Percentiles rank a stretch among this genome's conserved stretches.
phyloP scores from a whole-genome alignment of 768 basidiomycete species.

The Trametopsis cervina region DNA sequence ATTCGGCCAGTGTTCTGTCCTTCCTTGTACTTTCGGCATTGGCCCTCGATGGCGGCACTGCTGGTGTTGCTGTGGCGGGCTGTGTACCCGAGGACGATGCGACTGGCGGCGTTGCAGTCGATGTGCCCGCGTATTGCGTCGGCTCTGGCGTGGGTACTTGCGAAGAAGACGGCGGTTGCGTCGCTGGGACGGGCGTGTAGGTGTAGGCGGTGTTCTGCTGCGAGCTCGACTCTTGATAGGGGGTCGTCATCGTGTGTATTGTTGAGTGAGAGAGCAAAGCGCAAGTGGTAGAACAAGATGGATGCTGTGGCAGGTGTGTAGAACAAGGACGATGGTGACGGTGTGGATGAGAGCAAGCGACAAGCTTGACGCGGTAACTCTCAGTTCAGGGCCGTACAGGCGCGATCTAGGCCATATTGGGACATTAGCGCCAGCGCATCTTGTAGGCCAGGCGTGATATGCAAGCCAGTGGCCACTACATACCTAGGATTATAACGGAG shows the following conservation, averaged over 20 bases:
- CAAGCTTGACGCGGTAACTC: too few relatives aligned
- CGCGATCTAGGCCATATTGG: too few relatives aligned
- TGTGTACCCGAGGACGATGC: constrained; percentile 9
- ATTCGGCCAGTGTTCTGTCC: constrained; percentile 87
- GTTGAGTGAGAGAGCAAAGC: too few relatives aligned
- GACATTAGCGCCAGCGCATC: too few relatives aligned
- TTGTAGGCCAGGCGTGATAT: too few relatives aligned
- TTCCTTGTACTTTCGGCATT: constrained; percentile 78
- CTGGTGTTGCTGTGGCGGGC: constrained; percentile 9
- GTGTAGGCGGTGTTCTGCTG: constrained; percentile 9
- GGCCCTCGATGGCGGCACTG: constrained; percentile 36
- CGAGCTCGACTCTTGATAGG: constrained; percentile 8
- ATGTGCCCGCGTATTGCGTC: constrained; percentile 16
- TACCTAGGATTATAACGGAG: too few relatives aligned
- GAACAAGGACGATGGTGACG: too few relatives aligned
- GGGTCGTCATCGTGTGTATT: constrained; percentile 12
- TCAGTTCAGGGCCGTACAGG: too few relatives aligned
- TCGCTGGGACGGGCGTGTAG: constrained; percentile 7
- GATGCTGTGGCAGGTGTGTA: too few relatives aligned
- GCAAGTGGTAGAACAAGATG: too few relatives aligned
- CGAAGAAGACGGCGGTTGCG: constrained; percentile 1
- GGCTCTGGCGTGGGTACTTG: constrained; percentile 14
- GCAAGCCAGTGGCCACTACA: too few relatives aligned
- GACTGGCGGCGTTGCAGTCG: constrained; percentile 14
- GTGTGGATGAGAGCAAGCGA: too few relatives aligned